Evolutionary conservation across 345 rosid species (phyloP).

Genomic region (Euphorbia pulcherrima): DNA sequence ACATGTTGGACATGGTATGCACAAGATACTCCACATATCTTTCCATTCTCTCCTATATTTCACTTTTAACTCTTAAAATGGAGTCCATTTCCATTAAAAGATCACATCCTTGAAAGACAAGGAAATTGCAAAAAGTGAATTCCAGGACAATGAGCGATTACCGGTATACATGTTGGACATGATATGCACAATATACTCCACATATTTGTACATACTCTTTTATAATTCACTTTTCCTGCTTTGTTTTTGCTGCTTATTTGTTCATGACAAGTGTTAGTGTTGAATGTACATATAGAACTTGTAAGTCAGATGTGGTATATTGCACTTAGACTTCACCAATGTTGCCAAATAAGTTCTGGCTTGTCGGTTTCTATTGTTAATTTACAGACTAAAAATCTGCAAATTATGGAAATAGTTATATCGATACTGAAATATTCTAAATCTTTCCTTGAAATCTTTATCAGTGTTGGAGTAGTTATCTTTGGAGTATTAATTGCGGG

Average conservation of each 20-base stretch:
- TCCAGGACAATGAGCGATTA: neutral
- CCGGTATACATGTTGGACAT: neutral
- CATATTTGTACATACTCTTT: neutral
- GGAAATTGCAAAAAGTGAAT: neutral
- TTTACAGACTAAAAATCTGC: neutral
- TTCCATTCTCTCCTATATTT: too few species aligned
- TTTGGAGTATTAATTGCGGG: conserved; percentile 93
- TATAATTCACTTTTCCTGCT: neutral
- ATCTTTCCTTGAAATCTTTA: conserved; percentile 43
- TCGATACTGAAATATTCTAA: conserved; percentile 26
- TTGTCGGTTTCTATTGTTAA: neutral
- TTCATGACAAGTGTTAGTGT: neutral
- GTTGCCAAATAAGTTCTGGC: neutral
- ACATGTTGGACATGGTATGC: neutral
- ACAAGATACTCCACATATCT: neutral
- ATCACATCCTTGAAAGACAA: neutral
- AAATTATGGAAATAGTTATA: conserved; percentile 8
- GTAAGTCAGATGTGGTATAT: neutral
- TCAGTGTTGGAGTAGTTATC: conserved; percentile 87
- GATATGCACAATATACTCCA: neutral
- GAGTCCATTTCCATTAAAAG: neutral
- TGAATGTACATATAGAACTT: neutral
- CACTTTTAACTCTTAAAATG: neutral
- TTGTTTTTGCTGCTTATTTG: neutral
- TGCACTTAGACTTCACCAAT: neutral